These are phyloP conservation scores for Eucommia ulmoides DNA, from an alignment of 257 asterid species.

Conservation along the genomic window DNA sequence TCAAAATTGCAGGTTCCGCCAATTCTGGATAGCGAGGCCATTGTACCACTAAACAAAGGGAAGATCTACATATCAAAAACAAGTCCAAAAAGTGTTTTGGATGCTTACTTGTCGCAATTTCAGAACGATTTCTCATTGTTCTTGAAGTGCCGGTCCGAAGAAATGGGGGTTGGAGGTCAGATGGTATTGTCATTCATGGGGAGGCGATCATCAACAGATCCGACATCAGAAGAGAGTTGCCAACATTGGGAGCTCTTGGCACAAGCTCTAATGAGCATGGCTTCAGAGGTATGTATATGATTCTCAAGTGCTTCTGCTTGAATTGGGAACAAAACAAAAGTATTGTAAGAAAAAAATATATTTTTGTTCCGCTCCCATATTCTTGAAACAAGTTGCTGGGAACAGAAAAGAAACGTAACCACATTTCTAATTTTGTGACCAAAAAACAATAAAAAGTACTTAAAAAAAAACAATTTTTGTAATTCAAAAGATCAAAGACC, in stretches of 20 bases:
- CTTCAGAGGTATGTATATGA: slow-evolving; percentile 23
- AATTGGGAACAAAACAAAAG: neutral
- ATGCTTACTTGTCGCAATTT: slow-evolving; percentile 42
- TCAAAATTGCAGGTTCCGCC: slow-evolving; percentile 30
- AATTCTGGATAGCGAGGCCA: slow-evolving; percentile 6
- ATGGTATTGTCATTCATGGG: slow-evolving; percentile 57
- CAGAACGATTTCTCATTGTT: slow-evolving; percentile 32
- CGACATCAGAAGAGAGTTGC: slow-evolving; percentile 34
- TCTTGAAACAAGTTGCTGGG: too few species aligned
- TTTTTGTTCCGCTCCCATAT: too few species aligned
- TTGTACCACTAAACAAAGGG: slow-evolving; percentile 35
- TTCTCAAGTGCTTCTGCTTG: neutral
- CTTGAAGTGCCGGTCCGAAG: slow-evolving; percentile 44
- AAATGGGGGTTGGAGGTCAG: slow-evolving; percentile 43
- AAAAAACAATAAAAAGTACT: too few species aligned
- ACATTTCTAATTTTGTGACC: too few species aligned
- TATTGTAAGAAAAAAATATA: neutral
- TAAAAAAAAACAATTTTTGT: too few species aligned
- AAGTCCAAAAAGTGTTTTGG: slow-evolving; percentile 24
- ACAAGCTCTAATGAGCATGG: slow-evolving; percentile 41
- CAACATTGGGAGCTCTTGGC: slow-evolving; percentile 64
- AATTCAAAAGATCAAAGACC: too few species aligned
- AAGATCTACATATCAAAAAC: slow-evolving; percentile 53
- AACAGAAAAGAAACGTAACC: too few species aligned
- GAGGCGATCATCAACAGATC: slow-evolving; percentile 33